A percentile compares a stretch with the other conserved stretches of the same genome.
Evolutionary conservation across 768 basidiomycete genomes (phyloP).

Genomic region (Amanita molliuscula): DNA sequence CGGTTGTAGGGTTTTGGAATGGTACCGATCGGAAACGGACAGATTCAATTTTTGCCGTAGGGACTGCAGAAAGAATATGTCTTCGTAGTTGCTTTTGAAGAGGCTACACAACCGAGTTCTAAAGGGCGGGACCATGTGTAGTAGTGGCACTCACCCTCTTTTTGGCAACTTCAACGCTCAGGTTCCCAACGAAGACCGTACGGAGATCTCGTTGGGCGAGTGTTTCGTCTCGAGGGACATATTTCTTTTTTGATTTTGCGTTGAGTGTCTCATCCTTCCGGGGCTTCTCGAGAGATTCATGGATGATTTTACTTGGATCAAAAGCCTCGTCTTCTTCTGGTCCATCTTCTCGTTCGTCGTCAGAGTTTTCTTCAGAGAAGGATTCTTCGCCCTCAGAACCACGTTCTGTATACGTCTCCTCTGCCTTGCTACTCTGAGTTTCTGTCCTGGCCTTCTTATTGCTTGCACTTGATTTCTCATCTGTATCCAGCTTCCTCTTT

Average conservation of each 20-base stretch:
- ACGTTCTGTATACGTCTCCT: not conserved
- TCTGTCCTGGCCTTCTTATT: not conserved
- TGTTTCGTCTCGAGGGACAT: constrained; percentile 61
- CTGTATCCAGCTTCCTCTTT: constrained; percentile 1
- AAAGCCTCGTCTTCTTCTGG: constrained; percentile 9
- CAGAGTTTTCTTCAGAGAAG: not conserved
- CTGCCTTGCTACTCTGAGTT: not conserved
- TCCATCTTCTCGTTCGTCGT: constrained; percentile 6
- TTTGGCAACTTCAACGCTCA: constrained; percentile 67
- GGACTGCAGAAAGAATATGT: constrained; percentile 65
- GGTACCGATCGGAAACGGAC: constrained; percentile 90
- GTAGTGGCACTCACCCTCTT: constrained; percentile 46
- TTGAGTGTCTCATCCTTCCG: constrained; percentile 13
- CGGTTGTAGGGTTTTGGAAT: constrained; percentile 74
- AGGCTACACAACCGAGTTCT: constrained; percentile 32
- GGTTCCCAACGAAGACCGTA: constrained; percentile 89
- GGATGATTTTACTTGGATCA: constrained; percentile 31
- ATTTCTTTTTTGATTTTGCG: constrained; percentile 25
- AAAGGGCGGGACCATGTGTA: not conserved
- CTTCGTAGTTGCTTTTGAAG: constrained; percentile 65
- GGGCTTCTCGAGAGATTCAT: constrained; percentile 43
- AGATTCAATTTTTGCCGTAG: constrained; percentile 80
- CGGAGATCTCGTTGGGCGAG: constrained; percentile 62
- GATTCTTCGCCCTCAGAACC: not conserved
- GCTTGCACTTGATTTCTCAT: not conserved